These are phyloP conservation scores for Vicia sativa DNA, from an alignment of 306 rosid genomes.

Conservation along the genomic window DNA sequence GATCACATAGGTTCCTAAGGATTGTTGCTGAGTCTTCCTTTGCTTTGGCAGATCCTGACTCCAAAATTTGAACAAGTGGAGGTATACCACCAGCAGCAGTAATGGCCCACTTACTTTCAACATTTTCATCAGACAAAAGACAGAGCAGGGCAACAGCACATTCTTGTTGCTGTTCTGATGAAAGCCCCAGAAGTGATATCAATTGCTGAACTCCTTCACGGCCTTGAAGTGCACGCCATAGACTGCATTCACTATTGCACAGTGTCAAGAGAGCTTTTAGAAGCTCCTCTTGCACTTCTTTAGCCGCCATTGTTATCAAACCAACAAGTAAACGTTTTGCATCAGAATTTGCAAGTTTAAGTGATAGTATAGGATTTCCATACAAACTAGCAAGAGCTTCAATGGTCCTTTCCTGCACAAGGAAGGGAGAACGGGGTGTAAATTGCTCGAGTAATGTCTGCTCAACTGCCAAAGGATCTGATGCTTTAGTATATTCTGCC, in stretches of 20 bases:
- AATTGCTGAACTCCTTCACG: conserved; percentile 96
- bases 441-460: conserved; percentile 80
- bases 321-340: conserved; percentile 94
- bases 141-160: conserved; percentile 94
- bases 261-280: conserved; percentile 77
- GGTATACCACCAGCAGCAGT: conserved; percentile 99
- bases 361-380: conserved; percentile 71
- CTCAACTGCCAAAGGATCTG: conserved; percentile 82
- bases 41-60: conserved; percentile 94
- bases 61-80: conserved; percentile 97
- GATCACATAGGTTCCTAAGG: conserved; percentile 93
- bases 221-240: conserved; percentile 93
- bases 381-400: conserved; percentile 99
- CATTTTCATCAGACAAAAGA: conserved; percentile 92
- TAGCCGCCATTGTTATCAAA: conserved; percentile 93
- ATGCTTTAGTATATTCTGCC: conserved; percentile 83
- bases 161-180: conserved; percentile 99
- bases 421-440: conserved; percentile 62
- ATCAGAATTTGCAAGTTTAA: conserved; percentile 78
- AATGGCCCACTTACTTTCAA: conserved; percentile 97
- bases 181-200: conserved; percentile 94
- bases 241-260: conserved; percentile 80
- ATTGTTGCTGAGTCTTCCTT: conserved; percentile 97
- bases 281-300: conserved; percentile 95
- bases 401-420: conserved; percentile 94